These are phyloP conservation scores for Lipomyces kockii DNA, from an alignment of 805 yeast genomes.

Conservation along the genomic window DNA sequence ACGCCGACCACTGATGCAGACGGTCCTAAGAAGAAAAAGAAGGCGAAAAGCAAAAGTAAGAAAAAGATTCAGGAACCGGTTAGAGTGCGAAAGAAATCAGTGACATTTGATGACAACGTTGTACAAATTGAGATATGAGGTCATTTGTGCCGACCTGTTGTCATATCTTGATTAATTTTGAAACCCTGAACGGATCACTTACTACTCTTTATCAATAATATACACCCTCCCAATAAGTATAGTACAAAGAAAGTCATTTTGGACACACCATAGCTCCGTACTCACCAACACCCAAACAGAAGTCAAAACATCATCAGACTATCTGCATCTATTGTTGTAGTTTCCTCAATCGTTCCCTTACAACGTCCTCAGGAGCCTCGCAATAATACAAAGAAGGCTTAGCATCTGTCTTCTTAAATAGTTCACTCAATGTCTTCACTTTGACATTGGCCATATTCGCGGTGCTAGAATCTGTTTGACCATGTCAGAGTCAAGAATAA, in stretches of 20 bases:
- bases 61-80: slow-evolving; percentile 7
- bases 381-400: slow-evolving; percentile 22
- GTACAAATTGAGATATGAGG: slow-evolving; percentile 23
- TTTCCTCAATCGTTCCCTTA: slow-evolving; percentile 12
- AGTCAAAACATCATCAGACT: background rate
- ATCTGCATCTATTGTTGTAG: background rate
- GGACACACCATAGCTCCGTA: background rate
- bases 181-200: background rate
- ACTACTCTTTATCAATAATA: background rate
- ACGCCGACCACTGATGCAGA: background rate
- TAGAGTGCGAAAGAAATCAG: slow-evolving; percentile 24
- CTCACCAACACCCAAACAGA: background rate
- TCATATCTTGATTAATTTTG: background rate
- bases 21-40: slow-evolving; percentile 9
- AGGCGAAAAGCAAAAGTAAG: slow-evolving; percentile 16
- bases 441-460: background rate
- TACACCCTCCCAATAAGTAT: background rate
- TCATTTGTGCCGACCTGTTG: background rate
- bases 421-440: background rate
- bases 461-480: background rate
- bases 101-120: slow-evolving; percentile 31
- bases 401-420: slow-evolving; percentile 15
- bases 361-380: slow-evolving; percentile 27
- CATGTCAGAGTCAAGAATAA: background rate
- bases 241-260: background rate